Conservation (phyloP, 345 rosid genomes). For the Moricandia arvensis region DNA sequence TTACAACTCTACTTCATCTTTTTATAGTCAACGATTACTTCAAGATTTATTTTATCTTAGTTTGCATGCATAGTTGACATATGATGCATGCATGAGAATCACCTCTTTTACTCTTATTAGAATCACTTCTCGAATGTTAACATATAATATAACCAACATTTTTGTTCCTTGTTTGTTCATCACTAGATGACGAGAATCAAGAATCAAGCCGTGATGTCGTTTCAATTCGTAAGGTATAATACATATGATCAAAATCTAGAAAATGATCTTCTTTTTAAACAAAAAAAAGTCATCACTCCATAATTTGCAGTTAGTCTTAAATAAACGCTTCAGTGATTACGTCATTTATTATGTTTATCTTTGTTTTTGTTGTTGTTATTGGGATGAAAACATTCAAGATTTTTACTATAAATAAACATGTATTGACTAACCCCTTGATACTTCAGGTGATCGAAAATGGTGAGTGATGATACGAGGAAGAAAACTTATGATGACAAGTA, state of each 20-base stretch:
- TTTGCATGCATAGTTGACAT: constrained; percentile 15
- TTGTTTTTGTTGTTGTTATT: neutral
- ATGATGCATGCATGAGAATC: constrained; percentile 11
- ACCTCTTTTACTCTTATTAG: neutral
- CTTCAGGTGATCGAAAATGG: neutral
- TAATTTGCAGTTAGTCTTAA: neutral
- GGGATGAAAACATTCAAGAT: neutral
- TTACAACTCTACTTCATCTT: neutral
- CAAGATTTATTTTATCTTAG: neutral
- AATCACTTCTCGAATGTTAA: neutral
- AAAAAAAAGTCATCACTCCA: neutral
- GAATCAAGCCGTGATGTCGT: constrained; percentile 17
- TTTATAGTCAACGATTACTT: neutral
- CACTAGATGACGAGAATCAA: constrained; percentile 18
- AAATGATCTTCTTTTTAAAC: neutral
- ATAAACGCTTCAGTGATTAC: neutral
- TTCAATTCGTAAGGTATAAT: constrained; percentile 13
- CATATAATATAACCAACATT: neutral
- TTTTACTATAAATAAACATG: neutral
- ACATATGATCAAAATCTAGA: neutral
- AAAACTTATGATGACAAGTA: constrained; percentile 14
- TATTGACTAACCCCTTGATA: neutral
- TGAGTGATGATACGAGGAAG: neutral
- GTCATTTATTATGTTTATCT: neutral
- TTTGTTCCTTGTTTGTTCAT: constrained; percentile 4